phyloP scores from a whole-genome alignment of 306 rosid genomes.

The Fragaria iinumae region DNA sequence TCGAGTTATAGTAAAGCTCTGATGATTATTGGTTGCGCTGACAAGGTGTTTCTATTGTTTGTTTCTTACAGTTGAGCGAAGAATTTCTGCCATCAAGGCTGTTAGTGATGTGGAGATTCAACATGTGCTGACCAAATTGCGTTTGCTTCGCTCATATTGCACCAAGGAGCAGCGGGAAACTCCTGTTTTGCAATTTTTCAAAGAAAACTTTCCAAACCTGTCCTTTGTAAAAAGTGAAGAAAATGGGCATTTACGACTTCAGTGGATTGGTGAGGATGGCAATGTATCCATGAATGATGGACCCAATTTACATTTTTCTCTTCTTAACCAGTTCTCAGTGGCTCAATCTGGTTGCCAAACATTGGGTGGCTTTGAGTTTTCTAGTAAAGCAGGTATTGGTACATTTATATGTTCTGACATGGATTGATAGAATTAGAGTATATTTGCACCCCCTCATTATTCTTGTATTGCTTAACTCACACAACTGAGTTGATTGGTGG shows the following conservation, averaged over 20 bases:
- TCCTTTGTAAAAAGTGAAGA: slow-evolving; percentile 34
- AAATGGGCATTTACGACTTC: slow-evolving; percentile 44
- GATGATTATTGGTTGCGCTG: neutral
- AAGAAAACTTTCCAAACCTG: slow-evolving; percentile 55
- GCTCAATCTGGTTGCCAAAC: slow-evolving; percentile 54
- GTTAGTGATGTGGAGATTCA: slow-evolving; percentile 72
- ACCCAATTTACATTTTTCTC: slow-evolving; percentile 40
- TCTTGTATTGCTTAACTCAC: slow-evolving; percentile 24
- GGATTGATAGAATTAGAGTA: neutral
- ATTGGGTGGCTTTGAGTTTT: slow-evolving; percentile 55
- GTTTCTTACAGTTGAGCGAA: slow-evolving; percentile 50
- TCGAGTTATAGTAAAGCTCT: neutral
- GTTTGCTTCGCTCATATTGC: slow-evolving; percentile 61
- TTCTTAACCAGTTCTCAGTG: slow-evolving; percentile 58
- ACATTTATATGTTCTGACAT: slow-evolving; percentile 10
- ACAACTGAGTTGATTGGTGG: slow-evolving; percentile 32
- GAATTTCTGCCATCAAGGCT: slow-evolving; percentile 64
- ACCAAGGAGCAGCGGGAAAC: slow-evolving; percentile 53
- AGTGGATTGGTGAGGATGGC: slow-evolving; percentile 37
- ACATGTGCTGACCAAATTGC: slow-evolving; percentile 61
- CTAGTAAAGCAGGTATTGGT: slow-evolving; percentile 51
- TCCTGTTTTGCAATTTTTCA: slow-evolving; percentile 45
- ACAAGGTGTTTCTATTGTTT: neutral
- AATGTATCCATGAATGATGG: slow-evolving; percentile 35
- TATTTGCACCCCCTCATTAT: neutral